Conservation (phyloP, 345 rosid species). For the Firmiana major region DNA sequence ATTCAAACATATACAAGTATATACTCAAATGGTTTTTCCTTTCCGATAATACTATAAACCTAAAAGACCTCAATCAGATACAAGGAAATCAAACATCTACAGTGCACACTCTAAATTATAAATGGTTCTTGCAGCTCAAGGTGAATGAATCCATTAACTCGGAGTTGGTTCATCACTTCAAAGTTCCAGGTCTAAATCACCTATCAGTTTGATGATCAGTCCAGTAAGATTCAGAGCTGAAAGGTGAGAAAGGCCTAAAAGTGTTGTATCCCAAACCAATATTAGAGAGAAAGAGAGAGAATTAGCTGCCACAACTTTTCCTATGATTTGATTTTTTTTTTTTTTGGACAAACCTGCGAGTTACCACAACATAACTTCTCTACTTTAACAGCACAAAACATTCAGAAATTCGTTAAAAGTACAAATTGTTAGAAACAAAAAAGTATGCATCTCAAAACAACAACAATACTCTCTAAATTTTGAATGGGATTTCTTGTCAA, state of each 20-base stretch:
- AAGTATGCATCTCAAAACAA: constrained; percentile 1
- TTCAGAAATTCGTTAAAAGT: neutral
- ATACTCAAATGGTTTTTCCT: neutral
- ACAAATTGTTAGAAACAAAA: neutral
- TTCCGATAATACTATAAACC: neutral
- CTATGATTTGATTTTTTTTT: neutral
- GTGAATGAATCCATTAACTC: neutral
- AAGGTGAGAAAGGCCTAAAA: neutral
- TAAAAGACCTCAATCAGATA: neutral
- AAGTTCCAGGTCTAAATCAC: neutral
- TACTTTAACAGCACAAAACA: neutral
- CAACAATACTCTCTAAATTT: neutral
- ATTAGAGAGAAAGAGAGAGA: neutral
- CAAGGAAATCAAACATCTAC: neutral
- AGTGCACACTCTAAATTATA: neutral
- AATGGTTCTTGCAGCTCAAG: neutral
- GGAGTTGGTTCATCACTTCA: neutral
- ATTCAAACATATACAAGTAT: neutral
- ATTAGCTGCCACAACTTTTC: neutral
- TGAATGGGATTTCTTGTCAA: neutral
- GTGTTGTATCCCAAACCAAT: neutral
- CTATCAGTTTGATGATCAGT: neutral
- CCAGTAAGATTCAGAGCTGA: neutral
- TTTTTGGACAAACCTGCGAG: neutral
- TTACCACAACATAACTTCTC: neutral